Base-by-base conservation (phyloP, 805 yeast genomes). In the Scheffersomyces amazonensis region DNA sequence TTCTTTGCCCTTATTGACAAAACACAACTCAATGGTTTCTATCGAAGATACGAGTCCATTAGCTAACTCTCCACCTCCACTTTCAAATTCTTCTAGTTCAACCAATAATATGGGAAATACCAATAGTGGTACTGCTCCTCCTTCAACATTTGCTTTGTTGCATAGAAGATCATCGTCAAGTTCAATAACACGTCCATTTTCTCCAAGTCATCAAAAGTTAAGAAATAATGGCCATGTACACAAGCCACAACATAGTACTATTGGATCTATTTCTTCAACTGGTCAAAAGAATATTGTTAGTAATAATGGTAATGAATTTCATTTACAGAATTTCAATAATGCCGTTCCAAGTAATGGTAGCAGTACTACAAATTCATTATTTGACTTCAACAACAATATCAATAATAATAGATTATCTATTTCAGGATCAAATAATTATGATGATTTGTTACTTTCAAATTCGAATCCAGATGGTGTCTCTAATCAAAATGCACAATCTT, bases 11-110 rank as follows among this genome's bases (percentile, higher is more conserved):
- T 61, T 68, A 2, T 41, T 64, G 15, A 51, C 65, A 1, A 47
- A 53, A 34, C 47, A 39, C 19, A 66, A 58, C 22, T 53, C 44
- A 3, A 41, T 62, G 12, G 25, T 46, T 15, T 54, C 61, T 1
- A 56, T 61, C 5, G 36, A 50, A 7, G 37, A 31, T 7, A 16
- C 41, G 9, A 13, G 17, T 27, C 17, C 30, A 5, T 9, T 23
- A 5, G 6, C 17, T 6, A 27, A 16, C 5, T 13, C n/a, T 27
- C 15, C 30, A 13, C 30, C 30, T 13, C 30, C 30, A 4, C 5
- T 15, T 5, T 13, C 17, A 13, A 5, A 4, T 15, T 13, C 17
- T 5, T 13, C 16, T 5, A 27, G 3, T 15, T 6, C 6, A 5
- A 13, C 5, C 6, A 17, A 17, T 16, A 23, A 23, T 13, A 24